Base-by-base conservation (phyloP, 75 land plant genomes). In the Cunninghamia lanceolata region DNA sequence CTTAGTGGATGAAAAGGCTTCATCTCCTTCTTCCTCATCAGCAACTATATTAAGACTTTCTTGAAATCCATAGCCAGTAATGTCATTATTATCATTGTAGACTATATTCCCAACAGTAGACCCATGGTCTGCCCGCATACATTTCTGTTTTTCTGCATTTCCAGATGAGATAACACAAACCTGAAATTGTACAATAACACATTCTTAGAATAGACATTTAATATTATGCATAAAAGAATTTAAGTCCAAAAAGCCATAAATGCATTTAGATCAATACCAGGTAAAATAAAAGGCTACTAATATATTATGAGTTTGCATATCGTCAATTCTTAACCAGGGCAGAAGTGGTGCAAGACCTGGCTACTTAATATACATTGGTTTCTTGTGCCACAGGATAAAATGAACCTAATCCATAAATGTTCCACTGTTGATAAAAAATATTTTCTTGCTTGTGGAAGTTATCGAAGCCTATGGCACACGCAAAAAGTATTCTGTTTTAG, bases 11-110 rank as follows among this genome's bases (percentile, higher is more conserved):
- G 19, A 16, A 35, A 30, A 36, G 19, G 32, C 85, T 83, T 83
- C 87, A 82, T 73, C 4, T 32, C 15, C 52, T 82, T 3, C 70
- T n/a, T 53, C 84, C 32, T 45, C 84, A 28, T 52, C 70, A 19
- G 53, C 85, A 84, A 84, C 8, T 19, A 47, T 2, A 53, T 53
- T 59, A 52, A 59, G 85, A 84, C 28, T 50, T 50, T 83, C 84
- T 38, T 38, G 50, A 35, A 53, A 11, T 28, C n/a, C 84, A 71
- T 32, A 56, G 66, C 19, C 25, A 84, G 34, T 19, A 84, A 35
- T 15, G 13, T 15, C 47, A 79, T 79, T 79, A 46, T 79, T 9
- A 21, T 71, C 75, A 32, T 9, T 28, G 39, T 8, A 36, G 4
- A 25, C 46, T 9, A 21, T 79, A 42, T 79, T 47, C 19, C 82